phyloP scores from a whole-genome alignment of 75 land plant genomes.

The Pseudotsuga menziesii region DNA sequence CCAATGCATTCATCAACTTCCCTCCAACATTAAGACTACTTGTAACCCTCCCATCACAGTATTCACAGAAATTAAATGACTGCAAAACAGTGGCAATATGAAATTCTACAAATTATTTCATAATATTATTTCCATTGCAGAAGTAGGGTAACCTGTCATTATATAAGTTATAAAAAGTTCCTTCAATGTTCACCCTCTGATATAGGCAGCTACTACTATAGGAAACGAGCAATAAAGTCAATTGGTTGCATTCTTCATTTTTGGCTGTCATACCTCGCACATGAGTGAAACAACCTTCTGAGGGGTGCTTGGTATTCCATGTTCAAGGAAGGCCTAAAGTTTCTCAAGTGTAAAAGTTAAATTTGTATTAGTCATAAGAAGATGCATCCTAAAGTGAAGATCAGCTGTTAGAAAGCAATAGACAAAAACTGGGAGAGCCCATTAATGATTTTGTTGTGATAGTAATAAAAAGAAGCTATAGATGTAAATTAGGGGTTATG shows the following conservation, averaged over 20 bases:
- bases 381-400: conserved; percentile 1
- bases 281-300: conserved; percentile 64
- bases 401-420: background rate
- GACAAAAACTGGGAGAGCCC: too few species aligned
- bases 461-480: background rate
- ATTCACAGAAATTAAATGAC: background rate
- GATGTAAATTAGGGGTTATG: background rate
- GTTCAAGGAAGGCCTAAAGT: conserved; percentile 78
- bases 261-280: conserved; percentile 49
- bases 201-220: background rate
- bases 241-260: background rate
- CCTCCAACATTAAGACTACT: conserved; percentile 82
- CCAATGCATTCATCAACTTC: conserved; percentile 65
- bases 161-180: background rate
- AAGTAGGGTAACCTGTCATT: background rate
- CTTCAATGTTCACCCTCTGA: background rate
- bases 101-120: background rate
- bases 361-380: background rate
- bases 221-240: background rate
- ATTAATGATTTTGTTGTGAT: background rate
- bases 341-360: background rate
- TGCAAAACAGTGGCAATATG: conserved; percentile 1
- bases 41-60: conserved; percentile 18
- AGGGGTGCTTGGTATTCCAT: conserved; percentile 71
- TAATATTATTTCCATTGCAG: background rate